Conservation (phyloP, 495 filamentous ascomycete species). For the Aspergillus kassunensis region DNA sequence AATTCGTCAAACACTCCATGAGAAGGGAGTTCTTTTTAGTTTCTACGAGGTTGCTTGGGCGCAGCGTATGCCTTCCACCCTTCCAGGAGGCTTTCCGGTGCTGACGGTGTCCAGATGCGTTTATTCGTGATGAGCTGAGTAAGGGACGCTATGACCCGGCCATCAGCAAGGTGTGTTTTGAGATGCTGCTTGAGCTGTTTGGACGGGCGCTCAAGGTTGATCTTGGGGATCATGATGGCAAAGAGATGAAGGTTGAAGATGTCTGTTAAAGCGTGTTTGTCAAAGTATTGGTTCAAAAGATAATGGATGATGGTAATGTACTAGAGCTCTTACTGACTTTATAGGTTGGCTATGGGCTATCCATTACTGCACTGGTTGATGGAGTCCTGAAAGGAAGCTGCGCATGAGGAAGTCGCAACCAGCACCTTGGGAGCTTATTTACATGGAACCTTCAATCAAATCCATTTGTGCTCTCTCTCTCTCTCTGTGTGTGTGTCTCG, state of each 20-base stretch:
- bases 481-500: too few species aligned
- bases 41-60: conserved; percentile 90
- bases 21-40: conserved; percentile 67
- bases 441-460: too few species aligned
- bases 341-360: too few species aligned
- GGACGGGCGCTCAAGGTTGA: conserved; percentile 72
- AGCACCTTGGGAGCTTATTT: not conserved
- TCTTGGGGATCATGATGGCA: conserved; percentile 57
- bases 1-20: conserved; percentile 78
- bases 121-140: conserved; percentile 91
- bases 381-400: too few species aligned
- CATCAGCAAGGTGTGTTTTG: conserved; percentile 83
- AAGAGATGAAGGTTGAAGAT: conserved; percentile 51
- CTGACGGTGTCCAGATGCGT: conserved; percentile 55
- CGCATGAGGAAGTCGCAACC: not conserved
- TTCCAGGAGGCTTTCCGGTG: not conserved
- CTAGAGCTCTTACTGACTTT: too few species aligned
- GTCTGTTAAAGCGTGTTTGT: conserved; percentile 47
- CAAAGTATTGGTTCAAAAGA: too few species aligned
- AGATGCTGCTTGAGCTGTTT: conserved; percentile 86
- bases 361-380: too few species aligned
- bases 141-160: conserved; percentile 92
- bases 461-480: too few species aligned
- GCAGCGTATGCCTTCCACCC: conserved; percentile 55
- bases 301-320: too few species aligned